phyloP scores from a whole-genome alignment of 1,139 yeast genomes.

The Kodamaea derodonti region DNA sequence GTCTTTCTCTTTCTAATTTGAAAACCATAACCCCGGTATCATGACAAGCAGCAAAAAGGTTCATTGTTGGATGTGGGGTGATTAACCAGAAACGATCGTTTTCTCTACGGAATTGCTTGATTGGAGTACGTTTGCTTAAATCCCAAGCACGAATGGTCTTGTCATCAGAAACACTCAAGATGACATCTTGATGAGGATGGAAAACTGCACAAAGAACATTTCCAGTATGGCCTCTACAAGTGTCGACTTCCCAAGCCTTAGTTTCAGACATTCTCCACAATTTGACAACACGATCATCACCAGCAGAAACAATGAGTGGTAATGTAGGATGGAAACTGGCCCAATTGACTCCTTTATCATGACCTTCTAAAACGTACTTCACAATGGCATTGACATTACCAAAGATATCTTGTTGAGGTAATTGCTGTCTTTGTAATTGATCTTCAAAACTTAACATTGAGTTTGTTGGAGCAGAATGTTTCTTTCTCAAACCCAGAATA shows the following conservation, averaged over 20 bases:
- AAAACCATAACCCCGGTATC: constrained; percentile 98
- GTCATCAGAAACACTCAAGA: constrained; percentile 92
- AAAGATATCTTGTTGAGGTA: constrained; percentile 86
- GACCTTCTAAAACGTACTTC: constrained; percentile 95
- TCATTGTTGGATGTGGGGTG: constrained; percentile 83
- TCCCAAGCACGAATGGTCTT: constrained; percentile 98
- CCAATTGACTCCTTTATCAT: constrained; percentile 98
- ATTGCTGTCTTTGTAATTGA: constrained; percentile 68
- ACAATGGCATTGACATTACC: constrained; percentile 94
- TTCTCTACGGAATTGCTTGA: constrained; percentile 92
- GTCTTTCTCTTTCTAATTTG: constrained; percentile 96
- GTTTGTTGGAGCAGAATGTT: constrained; percentile 81
- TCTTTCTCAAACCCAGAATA: constrained; percentile 89
- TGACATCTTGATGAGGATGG: constrained; percentile 91
- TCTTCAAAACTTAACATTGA: constrained; percentile 65
- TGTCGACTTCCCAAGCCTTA: constrained; percentile 98
- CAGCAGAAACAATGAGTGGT: constrained; percentile 93
- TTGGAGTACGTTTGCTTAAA: constrained; percentile 86
- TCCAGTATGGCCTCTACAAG: constrained; percentile 96
- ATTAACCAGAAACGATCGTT: constrained; percentile 93
- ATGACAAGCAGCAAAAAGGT: constrained; percentile 94
- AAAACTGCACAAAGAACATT: constrained; percentile 86
- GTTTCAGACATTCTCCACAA: constrained; percentile 98
- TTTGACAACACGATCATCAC: constrained; percentile 93
- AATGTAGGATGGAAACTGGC: constrained; percentile 96